Base-by-base conservation (phyloP, 768 basidiomycete species). In the Suillus variegatus region DNA sequence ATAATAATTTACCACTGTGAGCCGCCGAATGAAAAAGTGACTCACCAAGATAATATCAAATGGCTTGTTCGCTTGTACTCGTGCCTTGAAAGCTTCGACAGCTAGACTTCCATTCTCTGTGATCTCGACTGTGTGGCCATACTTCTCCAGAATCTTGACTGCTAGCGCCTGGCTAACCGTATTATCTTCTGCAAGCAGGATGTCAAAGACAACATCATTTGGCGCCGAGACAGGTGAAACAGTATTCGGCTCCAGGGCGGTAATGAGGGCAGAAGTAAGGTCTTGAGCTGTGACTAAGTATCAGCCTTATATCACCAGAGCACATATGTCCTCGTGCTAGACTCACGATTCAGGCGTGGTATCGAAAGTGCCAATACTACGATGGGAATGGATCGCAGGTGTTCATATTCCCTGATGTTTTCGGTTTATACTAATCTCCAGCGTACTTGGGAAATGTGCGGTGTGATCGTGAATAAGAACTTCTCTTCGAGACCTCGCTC, bases 361-460 rank as follows among this genome's bases (percentile, higher is more conserved):
- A 91, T 85, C 12, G 86, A 87, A 1, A 94, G 93, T 7, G 91
- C 89, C 28, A 97, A 82, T 16, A 99, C 85, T 2, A 98, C 94
- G 66, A 98, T 92, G 0, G 97, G 97, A 67, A 99, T 97, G 74
- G 97, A 98, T 56, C 97, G 88, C 64, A 99, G 80, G 74, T 97
- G 94, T 72, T 99, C 97, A 68, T 92, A 85, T 74, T 97, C 95
- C 58, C 97, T 87, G 63, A 99, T 84, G 68, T 83, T 86, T 75
- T 97, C 94, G 22, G 94, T 95, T 94, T 97, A 70, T 14, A n/a
- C n/a, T n/a, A n/a, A n/a, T n/a, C n/a, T n/a, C n/a, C n/a, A n/a
- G n/a, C n/a, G n/a, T n/a, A n/a, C n/a, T n/a, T n/a, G n/a, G n/a
- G n/a, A n/a, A n/a, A n/a, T n/a, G n/a, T n/a, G n/a, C n/a, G n/a